Percentiles rank a stretch among this genome's conserved stretches.
Evolutionary conservation across 805 yeast genomes (phyloP).

Genomic region (Candida morakotiae): DNA sequence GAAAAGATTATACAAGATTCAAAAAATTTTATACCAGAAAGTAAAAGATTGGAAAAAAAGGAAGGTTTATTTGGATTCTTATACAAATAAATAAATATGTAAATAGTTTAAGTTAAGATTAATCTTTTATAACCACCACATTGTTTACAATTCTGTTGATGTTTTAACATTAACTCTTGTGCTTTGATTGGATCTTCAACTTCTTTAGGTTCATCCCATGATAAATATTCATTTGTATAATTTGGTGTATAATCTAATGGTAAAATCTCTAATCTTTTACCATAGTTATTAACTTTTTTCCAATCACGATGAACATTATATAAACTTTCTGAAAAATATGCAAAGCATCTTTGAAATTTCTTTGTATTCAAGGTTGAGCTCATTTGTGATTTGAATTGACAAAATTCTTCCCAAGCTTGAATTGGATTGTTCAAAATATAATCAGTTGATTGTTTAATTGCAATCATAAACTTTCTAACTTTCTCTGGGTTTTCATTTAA

Average conservation of each 20-base stretch:
- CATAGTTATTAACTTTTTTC: constrained; percentile 52
- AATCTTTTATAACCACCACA: constrained; percentile 49
- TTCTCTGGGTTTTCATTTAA: constrained; percentile 44
- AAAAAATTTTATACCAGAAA: constrained; percentile 69
- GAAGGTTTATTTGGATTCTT: constrained; percentile 57
- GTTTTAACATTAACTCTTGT: constrained; percentile 43
- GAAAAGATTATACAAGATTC: constrained; percentile 73
- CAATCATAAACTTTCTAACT: constrained; percentile 41
- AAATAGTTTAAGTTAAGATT: constrained; percentile 12
- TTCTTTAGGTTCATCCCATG: constrained; percentile 49
- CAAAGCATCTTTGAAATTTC: constrained; percentile 51
- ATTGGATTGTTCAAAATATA: constrained; percentile 40
- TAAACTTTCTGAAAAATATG: constrained; percentile 49
- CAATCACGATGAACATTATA: constrained; percentile 55
- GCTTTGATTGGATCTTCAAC: constrained; percentile 33
- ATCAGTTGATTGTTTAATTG: constrained; percentile 50
- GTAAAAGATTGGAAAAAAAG: constrained; percentile 62
- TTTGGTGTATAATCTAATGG: constrained; percentile 47
- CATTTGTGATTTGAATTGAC: constrained; percentile 47
- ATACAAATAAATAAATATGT: constrained; percentile 27
- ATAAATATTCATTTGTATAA: constrained; percentile 47
- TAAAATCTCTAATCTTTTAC: constrained; percentile 49
- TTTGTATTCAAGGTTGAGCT: constrained; percentile 36
- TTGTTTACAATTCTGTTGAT: constrained; percentile 43
- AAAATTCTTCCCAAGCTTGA: constrained; percentile 43